phyloP scores from a whole-genome alignment of 2,329 filamentous ascomycete species.

The Exophiala sp. region DNA sequence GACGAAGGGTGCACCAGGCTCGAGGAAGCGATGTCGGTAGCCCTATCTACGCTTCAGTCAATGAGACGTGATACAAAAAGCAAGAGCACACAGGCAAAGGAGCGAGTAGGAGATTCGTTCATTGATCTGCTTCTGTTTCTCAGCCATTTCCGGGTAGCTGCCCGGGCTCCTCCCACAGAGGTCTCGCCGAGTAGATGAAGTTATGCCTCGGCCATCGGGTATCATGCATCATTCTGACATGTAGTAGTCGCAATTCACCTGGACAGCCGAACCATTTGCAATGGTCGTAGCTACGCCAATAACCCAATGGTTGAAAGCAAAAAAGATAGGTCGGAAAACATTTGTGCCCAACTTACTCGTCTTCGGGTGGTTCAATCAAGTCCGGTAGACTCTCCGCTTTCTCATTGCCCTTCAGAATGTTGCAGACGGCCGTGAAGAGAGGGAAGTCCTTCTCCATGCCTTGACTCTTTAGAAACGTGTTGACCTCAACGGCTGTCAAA shows the following conservation, averaged over 20 bases:
- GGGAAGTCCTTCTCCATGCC: slow-evolving; percentile 79
- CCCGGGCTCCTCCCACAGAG: neutral
- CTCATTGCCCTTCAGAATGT: slow-evolving; percentile 69
- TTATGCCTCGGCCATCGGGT: slow-evolving; percentile 1
- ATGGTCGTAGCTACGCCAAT: slow-evolving; percentile 1
- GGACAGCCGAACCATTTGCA: neutral
- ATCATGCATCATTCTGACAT: slow-evolving; percentile 19
- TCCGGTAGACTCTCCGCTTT: slow-evolving; percentile 74
- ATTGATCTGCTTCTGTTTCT: slow-evolving; percentile 1
- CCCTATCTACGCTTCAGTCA: slow-evolving; percentile 16
- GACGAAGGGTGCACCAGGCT: neutral
- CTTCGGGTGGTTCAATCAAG: slow-evolving; percentile 52
- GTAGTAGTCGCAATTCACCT: neutral
- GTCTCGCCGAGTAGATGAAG: too few relatives aligned
- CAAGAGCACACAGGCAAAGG: neutral
- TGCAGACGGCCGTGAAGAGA: slow-evolving; percentile 82
- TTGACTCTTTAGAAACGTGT: slow-evolving; percentile 74
- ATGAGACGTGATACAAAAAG: slow-evolving; percentile 1
- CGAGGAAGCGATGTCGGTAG: neutral
- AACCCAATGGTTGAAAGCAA: slow-evolving; percentile 1
- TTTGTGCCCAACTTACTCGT: slow-evolving; percentile 14
- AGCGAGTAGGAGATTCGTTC: neutral
- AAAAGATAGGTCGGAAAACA: too few relatives aligned
- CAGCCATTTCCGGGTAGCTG: neutral
- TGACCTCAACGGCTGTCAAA: slow-evolving; percentile 83